phyloP scores from a whole-genome alignment of 768 basidiomycete species.

The Trametes elegans region DNA sequence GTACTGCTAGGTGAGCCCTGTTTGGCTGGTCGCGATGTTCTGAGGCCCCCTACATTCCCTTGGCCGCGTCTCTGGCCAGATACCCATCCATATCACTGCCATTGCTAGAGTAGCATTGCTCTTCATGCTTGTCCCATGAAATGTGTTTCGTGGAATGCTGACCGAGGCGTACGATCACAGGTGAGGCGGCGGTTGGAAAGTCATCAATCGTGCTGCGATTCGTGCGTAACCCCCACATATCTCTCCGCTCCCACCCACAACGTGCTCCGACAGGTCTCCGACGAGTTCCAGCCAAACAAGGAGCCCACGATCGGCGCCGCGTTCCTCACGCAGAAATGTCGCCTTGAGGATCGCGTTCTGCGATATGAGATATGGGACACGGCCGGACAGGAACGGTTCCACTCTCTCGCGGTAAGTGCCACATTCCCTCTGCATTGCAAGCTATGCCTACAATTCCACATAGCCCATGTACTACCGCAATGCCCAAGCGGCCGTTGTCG shows the following conservation, averaged over 20 bases:
- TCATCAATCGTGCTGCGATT: constrained; percentile 98
- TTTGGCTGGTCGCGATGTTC: not conserved
- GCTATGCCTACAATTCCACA: too few relatives aligned
- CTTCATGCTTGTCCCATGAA: too few relatives aligned
- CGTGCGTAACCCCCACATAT: constrained; percentile 46
- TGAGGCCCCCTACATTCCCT: constrained; percentile 5
- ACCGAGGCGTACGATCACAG: constrained; percentile 38
- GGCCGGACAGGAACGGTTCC: constrained; percentile 94
- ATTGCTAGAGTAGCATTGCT: too few relatives aligned
- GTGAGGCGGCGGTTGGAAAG: constrained; percentile 98
- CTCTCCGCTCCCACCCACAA: not conserved
- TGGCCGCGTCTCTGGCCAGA: not conserved
- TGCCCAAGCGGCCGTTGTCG: constrained; percentile 96
- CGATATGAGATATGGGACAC: constrained; percentile 99
- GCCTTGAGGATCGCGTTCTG: constrained; percentile 89
- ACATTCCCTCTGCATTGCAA: not conserved
- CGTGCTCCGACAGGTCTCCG: constrained; percentile 61
- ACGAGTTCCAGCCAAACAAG: constrained; percentile 99
- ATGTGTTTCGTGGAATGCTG: not conserved
- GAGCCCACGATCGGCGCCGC: constrained; percentile 98
- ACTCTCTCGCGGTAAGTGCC: constrained; percentile 83
- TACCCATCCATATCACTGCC: too few relatives aligned
- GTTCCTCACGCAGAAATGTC: constrained; percentile 93
- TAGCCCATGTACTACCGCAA: constrained; percentile 99
- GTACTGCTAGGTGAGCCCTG: constrained; percentile 79